Percentiles rank a stretch among this genome's conserved stretches.
phyloP scores from a whole-genome alignment of 2,329 filamentous ascomycete genomes.

The Escovopsis sp. region DNA sequence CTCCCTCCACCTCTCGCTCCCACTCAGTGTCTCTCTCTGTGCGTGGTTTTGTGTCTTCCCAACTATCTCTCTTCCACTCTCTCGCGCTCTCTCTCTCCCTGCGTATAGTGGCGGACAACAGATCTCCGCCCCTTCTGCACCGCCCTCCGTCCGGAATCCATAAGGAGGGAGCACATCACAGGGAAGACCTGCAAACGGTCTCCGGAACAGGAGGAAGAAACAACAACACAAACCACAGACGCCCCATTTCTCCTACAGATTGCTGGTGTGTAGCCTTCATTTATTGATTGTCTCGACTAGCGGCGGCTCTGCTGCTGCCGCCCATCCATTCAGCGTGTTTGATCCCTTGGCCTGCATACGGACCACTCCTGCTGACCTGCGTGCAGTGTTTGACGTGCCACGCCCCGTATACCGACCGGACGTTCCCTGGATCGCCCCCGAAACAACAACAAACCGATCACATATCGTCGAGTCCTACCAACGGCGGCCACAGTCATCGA shows the following conservation, averaged over 20 bases:
- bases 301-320: slow-evolving; percentile 6
- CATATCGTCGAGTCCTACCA: neutral
- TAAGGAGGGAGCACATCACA: no score
- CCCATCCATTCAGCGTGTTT: slow-evolving; percentile 4
- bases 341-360: slow-evolving; percentile 5
- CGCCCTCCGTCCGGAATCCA: no score
- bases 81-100: no score
- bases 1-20: no score
- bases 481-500: no score
- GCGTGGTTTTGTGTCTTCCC: no score
- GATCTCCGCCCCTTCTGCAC: no score
- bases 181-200: neutral
- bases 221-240: neutral
- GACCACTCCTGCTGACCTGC: slow-evolving; percentile 4
- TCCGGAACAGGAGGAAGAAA: neutral
- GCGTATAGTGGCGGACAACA: no score
- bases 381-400: slow-evolving; percentile 6
- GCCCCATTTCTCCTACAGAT: neutral
- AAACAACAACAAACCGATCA: neutral
- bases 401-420: slow-evolving; percentile 5
- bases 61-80: no score
- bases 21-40: no score
- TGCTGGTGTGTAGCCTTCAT: slow-evolving; percentile 1
- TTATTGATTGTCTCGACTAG: slow-evolving; percentile 4
- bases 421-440: neutral